Conservation (phyloP, 2,329 filamentous ascomycete species). For the Gnomoniopsis smithogilvyi region DNA sequence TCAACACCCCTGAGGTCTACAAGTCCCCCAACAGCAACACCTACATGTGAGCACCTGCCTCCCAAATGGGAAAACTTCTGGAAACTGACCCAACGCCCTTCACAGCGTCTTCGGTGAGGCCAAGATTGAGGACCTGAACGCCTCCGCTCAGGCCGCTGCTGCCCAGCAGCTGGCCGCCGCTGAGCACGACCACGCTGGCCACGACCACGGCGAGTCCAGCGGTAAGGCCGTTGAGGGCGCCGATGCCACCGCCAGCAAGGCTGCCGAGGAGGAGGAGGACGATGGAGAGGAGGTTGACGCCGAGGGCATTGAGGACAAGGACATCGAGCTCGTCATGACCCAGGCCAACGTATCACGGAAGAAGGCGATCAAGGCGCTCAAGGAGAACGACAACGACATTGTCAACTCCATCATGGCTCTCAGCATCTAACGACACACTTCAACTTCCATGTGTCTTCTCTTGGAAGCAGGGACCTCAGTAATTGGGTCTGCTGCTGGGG, state of each 20-base stretch:
- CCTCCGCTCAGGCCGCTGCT: constrained; percentile 91
- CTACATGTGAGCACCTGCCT: constrained; percentile 76
- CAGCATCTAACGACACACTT: constrained; percentile 59
- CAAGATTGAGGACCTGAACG: constrained; percentile 99
- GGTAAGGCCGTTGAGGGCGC: constrained; percentile 50
- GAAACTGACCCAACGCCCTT: constrained; percentile 17
- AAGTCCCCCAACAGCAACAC: constrained; percentile 99
- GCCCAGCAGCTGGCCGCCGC: constrained; percentile 90
- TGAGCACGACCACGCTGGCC: constrained; percentile 63
- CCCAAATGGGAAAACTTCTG: background rate
- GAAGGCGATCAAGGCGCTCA: constrained; percentile 97
- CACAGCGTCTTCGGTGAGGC: constrained; percentile 96
- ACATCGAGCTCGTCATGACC: constrained; percentile 98
- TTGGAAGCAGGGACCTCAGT: background rate
- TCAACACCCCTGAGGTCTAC: constrained; percentile 99
- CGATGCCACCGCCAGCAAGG: constrained; percentile 53
- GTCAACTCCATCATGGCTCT: constrained; percentile 99
- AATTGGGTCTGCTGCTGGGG: background rate
- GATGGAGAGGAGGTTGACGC: constrained; percentile 96
- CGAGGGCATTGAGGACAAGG: constrained; percentile 93
- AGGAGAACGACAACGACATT: constrained; percentile 99
- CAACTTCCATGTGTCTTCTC: background rate
- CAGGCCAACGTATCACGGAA: constrained; percentile 96
- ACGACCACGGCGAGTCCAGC: constrained; percentile 70
- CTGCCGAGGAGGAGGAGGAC: constrained; percentile 82